These are phyloP conservation scores for Persicaria tinctoria DNA, from an alignment of 148 eudicot species.

Conservation along the genomic window DNA sequence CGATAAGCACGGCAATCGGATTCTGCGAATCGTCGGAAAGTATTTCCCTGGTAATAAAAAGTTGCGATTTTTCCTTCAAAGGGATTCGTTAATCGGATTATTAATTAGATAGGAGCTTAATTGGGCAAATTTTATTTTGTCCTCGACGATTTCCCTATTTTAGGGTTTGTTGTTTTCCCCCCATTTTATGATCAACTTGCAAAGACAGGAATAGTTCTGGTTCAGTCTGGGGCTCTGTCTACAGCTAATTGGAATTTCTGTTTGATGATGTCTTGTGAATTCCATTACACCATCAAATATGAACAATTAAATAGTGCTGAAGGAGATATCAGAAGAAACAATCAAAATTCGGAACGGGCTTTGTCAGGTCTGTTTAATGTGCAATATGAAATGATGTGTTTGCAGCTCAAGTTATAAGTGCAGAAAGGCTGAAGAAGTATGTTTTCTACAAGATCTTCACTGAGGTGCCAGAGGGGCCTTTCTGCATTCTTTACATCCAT, in stretches of 20 bases:
- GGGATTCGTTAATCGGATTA: background rate
- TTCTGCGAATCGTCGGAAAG: conserved; percentile 77
- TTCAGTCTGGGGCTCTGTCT: background rate
- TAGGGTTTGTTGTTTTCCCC: background rate
- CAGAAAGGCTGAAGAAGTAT: conserved; percentile 75
- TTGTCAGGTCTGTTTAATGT: background rate
- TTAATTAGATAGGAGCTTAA: background rate
- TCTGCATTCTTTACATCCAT: conserved; percentile 79
- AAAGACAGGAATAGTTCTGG: background rate
- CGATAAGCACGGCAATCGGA: conserved; percentile 67
- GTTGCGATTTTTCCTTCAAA: background rate
- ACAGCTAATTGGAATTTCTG: background rate
- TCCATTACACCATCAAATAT: background rate
- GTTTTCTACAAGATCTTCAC: conserved; percentile 59
- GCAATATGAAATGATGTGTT: background rate
- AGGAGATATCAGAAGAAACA: background rate
- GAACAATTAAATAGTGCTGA: background rate
- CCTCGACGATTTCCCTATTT: background rate
- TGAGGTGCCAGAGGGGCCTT: conserved; percentile 78
- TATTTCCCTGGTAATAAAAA: conserved; percentile 61
- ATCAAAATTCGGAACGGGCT: background rate
- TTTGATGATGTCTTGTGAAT: background rate
- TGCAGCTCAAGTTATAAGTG: conserved; percentile 64
- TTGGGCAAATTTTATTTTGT: background rate
- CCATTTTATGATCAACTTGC: background rate